phyloP scores from a whole-genome alignment of 208 protist genomes.

The Acanthamoeba comandoni region DNA sequence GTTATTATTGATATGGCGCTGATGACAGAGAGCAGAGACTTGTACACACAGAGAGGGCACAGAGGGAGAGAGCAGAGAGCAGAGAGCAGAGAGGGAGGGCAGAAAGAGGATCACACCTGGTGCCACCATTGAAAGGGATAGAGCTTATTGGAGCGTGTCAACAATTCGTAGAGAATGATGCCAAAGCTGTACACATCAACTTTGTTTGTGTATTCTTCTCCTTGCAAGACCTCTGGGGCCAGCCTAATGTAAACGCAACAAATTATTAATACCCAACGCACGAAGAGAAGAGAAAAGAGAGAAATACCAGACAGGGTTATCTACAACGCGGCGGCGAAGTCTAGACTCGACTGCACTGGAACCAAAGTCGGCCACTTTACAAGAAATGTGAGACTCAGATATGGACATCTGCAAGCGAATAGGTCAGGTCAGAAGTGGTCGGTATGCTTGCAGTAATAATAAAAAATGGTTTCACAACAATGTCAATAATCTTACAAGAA shows the following conservation, averaged over 20 bases:
- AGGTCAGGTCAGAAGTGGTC: not conserved
- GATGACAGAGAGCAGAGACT: no score
- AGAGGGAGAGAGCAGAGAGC: no score
- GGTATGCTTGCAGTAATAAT: not conserved
- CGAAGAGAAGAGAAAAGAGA: not conserved
- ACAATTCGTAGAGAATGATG: slow-evolving; percentile 40
- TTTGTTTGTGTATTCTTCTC: slow-evolving; percentile 8
- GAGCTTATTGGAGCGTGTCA: slow-evolving; percentile 7
- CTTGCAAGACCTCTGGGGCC: not conserved
- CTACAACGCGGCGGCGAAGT: slow-evolving; percentile 20
- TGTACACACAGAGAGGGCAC: no score
- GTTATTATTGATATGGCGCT: not conserved
- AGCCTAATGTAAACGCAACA: no score
- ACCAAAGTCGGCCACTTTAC: slow-evolving; percentile 45
- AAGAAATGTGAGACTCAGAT: not conserved
- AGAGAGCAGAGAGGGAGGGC: no score
- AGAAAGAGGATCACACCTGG: not conserved
- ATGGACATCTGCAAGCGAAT: not conserved
- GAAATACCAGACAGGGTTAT: slow-evolving; percentile 39
- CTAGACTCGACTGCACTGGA: slow-evolving; percentile 14
- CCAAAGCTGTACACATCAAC: slow-evolving; percentile 43
- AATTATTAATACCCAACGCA: not conserved
- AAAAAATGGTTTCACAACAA: not conserved
- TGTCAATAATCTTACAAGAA: not conserved
- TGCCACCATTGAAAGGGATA: not conserved